Conservation (phyloP, 1,139 yeast species). For the Lodderomyces parapsilosis region DNA sequence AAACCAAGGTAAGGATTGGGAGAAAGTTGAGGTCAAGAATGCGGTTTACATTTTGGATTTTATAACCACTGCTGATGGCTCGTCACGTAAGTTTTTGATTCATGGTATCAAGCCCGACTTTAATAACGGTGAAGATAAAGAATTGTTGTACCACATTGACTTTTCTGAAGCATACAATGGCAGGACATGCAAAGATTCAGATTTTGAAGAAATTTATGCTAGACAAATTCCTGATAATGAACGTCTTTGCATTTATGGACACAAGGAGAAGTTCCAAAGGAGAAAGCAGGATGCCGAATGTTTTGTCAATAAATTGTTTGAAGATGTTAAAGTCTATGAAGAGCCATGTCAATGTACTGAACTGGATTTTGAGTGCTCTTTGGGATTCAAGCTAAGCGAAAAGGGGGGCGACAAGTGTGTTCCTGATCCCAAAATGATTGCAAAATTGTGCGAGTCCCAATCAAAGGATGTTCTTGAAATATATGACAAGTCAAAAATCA, state of each 20-base stretch:
- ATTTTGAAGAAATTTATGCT: constrained; percentile 70
- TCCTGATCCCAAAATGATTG: constrained; percentile 41
- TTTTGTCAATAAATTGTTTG: constrained; percentile 58
- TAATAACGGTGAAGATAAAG: background rate
- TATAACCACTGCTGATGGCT: constrained; percentile 71
- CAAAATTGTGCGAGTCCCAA: constrained; percentile 23
- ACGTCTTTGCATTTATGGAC: constrained; percentile 74
- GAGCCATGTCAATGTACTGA: constrained; percentile 67
- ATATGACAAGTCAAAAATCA: constrained; percentile 41
- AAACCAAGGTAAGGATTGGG: constrained; percentile 77
- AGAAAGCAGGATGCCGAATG: constrained; percentile 72
- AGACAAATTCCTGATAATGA: constrained; percentile 43
- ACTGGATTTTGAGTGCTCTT: constrained; percentile 72
- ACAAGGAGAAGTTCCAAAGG: constrained; percentile 61
- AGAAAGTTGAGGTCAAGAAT: constrained; percentile 46
- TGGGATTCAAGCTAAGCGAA: constrained; percentile 47
- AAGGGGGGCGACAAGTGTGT: constrained; percentile 49
- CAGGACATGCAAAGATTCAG: constrained; percentile 49
- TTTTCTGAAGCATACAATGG: constrained; percentile 59
- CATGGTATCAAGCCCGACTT: constrained; percentile 33
- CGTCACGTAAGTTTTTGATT: constrained; percentile 60
- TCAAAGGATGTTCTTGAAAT: constrained; percentile 22
- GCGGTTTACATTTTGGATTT: constrained; percentile 46
- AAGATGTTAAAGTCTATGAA: constrained; percentile 55
- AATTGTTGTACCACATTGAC: constrained; percentile 49